phyloP scores from a whole-genome alignment of 169 alveolate genomes.

The Cryptosporidium ryanae region DNA sequence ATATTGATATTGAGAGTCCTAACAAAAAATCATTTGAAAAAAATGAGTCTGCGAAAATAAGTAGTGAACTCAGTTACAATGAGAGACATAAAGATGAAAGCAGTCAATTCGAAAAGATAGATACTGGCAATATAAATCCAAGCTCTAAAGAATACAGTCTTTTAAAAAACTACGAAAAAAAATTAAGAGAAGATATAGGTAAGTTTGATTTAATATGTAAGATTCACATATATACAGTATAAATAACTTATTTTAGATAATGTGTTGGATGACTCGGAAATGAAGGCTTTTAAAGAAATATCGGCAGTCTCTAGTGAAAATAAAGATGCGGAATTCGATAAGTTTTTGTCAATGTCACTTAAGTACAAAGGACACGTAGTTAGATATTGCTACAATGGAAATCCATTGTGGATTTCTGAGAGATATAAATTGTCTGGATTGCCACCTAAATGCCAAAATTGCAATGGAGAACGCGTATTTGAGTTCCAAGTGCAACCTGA shows the following conservation, averaged over 20 bases:
- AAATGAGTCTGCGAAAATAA: background rate
- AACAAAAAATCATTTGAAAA: background rate
- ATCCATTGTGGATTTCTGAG: conserved; percentile 59
- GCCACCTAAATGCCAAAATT: conserved; percentile 37
- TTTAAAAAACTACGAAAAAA: conserved; percentile 12
- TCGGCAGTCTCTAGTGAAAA: background rate
- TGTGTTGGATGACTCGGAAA: conserved; percentile 63
- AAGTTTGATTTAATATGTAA: conserved; percentile 3
- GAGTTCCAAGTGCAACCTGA: conserved; percentile 72
- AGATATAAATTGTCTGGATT: conserved; percentile 2
- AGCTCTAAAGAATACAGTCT: conserved; percentile 32
- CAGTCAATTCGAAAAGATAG: conserved; percentile 5
- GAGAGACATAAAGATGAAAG: background rate
- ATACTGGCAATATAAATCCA: background rate
- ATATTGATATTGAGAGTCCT: background rate
- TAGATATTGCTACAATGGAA: conserved; percentile 35
- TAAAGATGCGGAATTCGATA: conserved; percentile 29
- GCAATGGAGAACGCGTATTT: conserved; percentile 27
- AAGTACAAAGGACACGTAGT: conserved; percentile 49
- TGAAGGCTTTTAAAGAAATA: conserved; percentile 50
- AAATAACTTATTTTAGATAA: conserved; percentile 27
- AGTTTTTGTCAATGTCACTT: conserved; percentile 22
- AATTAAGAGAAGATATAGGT: conserved; percentile 39
- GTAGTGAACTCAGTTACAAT: background rate
- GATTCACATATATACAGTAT: background rate